Conservation (phyloP, 1,284 basidiomycete species). For the Cryptococcus sp. region DNA sequence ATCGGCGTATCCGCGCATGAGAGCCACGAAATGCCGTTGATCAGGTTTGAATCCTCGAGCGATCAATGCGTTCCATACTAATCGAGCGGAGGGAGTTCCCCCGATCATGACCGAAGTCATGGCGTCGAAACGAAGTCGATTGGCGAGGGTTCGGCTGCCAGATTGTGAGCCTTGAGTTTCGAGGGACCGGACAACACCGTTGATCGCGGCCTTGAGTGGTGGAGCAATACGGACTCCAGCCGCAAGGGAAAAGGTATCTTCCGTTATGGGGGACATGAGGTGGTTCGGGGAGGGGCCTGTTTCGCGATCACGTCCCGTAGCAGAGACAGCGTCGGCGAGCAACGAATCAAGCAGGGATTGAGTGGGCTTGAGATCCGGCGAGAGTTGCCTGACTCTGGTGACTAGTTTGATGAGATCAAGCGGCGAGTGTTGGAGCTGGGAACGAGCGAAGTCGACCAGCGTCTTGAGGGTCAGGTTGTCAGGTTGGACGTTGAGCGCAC, state of each 20-base stretch:
- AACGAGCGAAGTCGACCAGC: conserved; percentile 32
- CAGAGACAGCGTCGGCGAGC: conserved; percentile 21
- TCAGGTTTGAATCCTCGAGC: conserved; percentile 39
- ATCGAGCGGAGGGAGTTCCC: conserved; percentile 23
- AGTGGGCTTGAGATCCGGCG: conserved; percentile 20
- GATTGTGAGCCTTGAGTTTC: conserved; percentile 8
- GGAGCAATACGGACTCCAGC: conserved; percentile 15
- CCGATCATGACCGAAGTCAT: conserved; percentile 16
- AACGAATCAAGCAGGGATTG: conserved; percentile 31
- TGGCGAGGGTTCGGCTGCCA: conserved; percentile 23
- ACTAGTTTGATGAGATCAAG: conserved; percentile 29
- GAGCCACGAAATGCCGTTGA: conserved; percentile 33
- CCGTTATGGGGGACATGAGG: not conserved
- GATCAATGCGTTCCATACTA: conserved; percentile 39
- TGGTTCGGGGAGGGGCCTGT: not conserved
- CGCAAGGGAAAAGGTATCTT: conserved; percentile 7
- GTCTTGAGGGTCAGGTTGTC: conserved; percentile 33
- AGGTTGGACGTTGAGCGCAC: conserved; percentile 18
- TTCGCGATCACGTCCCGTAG: not conserved
- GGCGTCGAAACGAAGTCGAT: conserved; percentile 38
- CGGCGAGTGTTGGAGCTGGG: conserved; percentile 17
- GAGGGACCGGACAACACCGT: conserved; percentile 19
- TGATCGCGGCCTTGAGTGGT: conserved; percentile 9
- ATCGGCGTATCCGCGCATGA: conserved; percentile 41
- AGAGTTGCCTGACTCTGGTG: conserved; percentile 17